A percentile compares a stretch with the other conserved stretches of the same genome.
These are phyloP conservation scores for Cynanchum wilfordii DNA, from an alignment of 257 asterid genomes.

Conservation along the genomic window DNA sequence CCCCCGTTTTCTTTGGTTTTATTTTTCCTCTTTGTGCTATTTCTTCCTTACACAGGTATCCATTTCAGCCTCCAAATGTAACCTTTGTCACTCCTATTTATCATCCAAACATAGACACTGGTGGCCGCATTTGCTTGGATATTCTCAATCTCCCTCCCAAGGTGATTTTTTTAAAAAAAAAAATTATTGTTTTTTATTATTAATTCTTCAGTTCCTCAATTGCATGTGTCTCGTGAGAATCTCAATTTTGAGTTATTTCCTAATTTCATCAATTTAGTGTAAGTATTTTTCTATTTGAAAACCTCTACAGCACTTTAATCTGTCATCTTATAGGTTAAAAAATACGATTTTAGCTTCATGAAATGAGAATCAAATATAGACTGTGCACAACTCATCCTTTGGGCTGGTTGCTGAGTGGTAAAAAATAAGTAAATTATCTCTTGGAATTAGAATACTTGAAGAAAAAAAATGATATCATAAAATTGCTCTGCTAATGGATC, in stretches of 20 bases:
- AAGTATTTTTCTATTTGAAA: background rate
- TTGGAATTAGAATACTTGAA: background rate
- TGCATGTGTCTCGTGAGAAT: background rate
- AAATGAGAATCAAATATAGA: too few species aligned
- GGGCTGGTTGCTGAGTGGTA: too few species aligned
- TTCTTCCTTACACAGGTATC: conserved; percentile 41
- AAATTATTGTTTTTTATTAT: too few species aligned
- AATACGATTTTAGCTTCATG: background rate
- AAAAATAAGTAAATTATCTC: background rate
- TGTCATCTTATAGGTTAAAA: background rate
- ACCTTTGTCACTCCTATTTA: conserved; percentile 69
- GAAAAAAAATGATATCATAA: background rate
- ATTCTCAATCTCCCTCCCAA: conserved; percentile 91
- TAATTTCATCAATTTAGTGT: background rate
- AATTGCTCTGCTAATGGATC: background rate
- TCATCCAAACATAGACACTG: conserved; percentile 86
- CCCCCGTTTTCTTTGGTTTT: background rate
- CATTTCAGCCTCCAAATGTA: conserved; percentile 85
- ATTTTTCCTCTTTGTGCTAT: background rate
- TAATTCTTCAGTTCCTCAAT: background rate
- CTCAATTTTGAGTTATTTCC: background rate
- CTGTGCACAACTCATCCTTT: too few species aligned
- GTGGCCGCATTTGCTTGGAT: conserved; percentile 92
- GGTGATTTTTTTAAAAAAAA: conserved; percentile 41
- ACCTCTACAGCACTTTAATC: background rate